phyloP scores from a whole-genome alignment of 306 rosid species.

The Cucurbita pepo region DNA sequence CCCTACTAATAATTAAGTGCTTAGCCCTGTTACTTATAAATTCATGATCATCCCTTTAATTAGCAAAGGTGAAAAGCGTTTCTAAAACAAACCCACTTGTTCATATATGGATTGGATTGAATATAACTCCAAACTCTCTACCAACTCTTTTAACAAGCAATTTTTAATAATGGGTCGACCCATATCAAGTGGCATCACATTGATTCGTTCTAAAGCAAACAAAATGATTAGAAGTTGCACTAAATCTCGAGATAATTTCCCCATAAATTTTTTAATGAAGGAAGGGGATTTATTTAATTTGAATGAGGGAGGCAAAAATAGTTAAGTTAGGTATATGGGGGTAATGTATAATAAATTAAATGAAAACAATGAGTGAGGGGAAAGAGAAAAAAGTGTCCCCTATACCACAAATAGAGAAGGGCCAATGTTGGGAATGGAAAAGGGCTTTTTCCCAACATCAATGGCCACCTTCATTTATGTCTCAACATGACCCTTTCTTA shows the following conservation, averaged over 20 bases:
- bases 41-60: no score
- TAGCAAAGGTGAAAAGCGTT: no score
- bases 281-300: background rate
- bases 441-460: constrained; percentile 2
- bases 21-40: no score
- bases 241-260: background rate
- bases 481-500: background rate
- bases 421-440: background rate
- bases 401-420: background rate
- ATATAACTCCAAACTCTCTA: no score
- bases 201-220: background rate
- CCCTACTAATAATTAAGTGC: background rate
- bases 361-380: background rate
- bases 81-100: no score
- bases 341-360: background rate
- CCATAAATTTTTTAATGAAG: background rate
- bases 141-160: no score
- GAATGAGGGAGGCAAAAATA: background rate
- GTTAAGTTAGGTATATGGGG: constrained; percentile 2
- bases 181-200: no score
- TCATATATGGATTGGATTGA: no score
- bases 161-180: no score
- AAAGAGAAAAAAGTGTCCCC: background rate
- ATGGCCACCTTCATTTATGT: constrained; percentile 2
- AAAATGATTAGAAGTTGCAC: background rate